Base-by-base conservation (phyloP, 306 rosid genomes). In the Sophora flavescens region DNA sequence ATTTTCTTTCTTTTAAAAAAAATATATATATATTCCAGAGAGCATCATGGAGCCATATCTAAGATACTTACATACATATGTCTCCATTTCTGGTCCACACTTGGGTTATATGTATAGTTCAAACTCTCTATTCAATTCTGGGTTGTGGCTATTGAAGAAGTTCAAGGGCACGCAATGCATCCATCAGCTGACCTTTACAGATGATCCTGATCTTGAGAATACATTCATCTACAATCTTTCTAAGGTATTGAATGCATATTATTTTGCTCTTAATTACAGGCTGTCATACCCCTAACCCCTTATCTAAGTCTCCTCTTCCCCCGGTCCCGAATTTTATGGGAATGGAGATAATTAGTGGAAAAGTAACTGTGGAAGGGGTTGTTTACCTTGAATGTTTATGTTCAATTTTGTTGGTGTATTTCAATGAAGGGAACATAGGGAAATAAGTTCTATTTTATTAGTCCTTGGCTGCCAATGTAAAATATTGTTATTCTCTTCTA, bases 21-120 rank as follows among this genome's bases (percentile, higher is more conserved):
- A 75, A n/a, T n/a, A n/a, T n/a, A n/a, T n/a, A n/a, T 45, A 77
- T 70, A 70, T 83, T 86, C 87, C 96, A 95, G 99, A 95, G 53
- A 87, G 86, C 89, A 86, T 95, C 57, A 90, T 95, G 99, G 93
- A 90, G 87, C 99, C 99, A 64, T 95, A 82, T 84, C 86, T 84
- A 32, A 87, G 87, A 77, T 84, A 84, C 92, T 88, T 95, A 42
- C 63, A 89, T 56, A 88, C 91, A 4, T 95, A 92, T 81, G 96
- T 92, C 81, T 95, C 99, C 47, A 85, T 95, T 81, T 95, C 97
- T 30, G 99, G 99, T 61, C 99, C 99, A 7, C 99, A 95, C 91
- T 86, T 95, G 91, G 99, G 99, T 44, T 95, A 90, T 80, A 89
- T 95, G 78, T 95, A 95, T 79, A 88, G 96, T 88, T 89, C 99